phyloP scores from a whole-genome alignment of 345 rosid species.

The Rhodamnia argentea region DNA sequence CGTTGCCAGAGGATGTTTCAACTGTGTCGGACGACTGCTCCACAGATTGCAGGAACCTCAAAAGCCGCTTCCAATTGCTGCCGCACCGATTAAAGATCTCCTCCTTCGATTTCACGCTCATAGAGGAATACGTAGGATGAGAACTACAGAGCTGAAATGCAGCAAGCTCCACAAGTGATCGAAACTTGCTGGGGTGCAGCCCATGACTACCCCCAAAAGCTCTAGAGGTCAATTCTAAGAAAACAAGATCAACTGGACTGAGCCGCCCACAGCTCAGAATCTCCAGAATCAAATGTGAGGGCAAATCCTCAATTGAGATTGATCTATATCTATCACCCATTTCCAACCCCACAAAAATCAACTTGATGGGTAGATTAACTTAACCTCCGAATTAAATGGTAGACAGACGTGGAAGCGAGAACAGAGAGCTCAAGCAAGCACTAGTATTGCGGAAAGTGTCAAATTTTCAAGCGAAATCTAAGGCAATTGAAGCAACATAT shows the following conservation, averaged over 20 bases:
- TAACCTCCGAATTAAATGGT: not conserved
- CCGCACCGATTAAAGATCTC: slow-evolving; percentile 67
- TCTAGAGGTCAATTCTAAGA: slow-evolving; percentile 71
- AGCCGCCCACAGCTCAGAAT: slow-evolving; percentile 66
- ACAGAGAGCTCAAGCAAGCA: not conserved
- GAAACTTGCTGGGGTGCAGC: slow-evolving; percentile 49
- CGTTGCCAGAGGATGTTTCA: slow-evolving; percentile 86
- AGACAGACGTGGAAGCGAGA: not conserved
- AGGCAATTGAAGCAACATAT: slow-evolving; percentile 68
- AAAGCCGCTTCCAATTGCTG: slow-evolving; percentile 79
- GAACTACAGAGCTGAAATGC: slow-evolving; percentile 69
- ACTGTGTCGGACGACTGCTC: slow-evolving; percentile 66
- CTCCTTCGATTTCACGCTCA: slow-evolving; percentile 39
- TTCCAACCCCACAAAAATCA: slow-evolving; percentile 4
- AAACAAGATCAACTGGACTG: slow-evolving; percentile 51
- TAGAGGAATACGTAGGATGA: slow-evolving; percentile 39
- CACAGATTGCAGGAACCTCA: slow-evolving; percentile 84
- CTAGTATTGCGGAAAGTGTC: slow-evolving; percentile 3
- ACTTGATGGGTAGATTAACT: not conserved
- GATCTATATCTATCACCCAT: slow-evolving; percentile 65
- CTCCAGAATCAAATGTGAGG: slow-evolving; percentile 82
- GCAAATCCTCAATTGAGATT: slow-evolving; percentile 63
- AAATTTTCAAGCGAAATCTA: slow-evolving; percentile 78
- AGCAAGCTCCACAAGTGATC: slow-evolving; percentile 73
- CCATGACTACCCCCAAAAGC: slow-evolving; percentile 62